Conservation (phyloP, 129 eudicot genomes). For the Erigeron canadensis region DNA sequence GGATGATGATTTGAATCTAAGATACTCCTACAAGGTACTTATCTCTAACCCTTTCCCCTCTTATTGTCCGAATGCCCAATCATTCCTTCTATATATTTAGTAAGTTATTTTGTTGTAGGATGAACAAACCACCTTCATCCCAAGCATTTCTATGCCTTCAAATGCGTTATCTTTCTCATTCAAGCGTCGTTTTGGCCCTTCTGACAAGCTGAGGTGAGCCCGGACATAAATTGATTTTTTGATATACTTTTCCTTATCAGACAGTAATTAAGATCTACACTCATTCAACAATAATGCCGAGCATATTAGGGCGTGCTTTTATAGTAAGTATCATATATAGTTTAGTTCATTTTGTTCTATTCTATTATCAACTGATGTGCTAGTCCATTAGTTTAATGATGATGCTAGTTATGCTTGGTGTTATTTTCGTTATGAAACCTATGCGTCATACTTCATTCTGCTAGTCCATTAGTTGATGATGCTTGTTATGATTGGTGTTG, state of each 20-base stretch:
- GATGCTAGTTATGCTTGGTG: too few species aligned
- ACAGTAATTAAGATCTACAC: not conserved
- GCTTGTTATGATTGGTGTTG: not conserved
- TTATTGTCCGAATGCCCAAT: not conserved
- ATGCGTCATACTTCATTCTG: not conserved
- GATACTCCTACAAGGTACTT: conserved; percentile 77
- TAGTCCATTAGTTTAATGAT: not conserved
- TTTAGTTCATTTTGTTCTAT: not conserved
- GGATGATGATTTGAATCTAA: conserved; percentile 64
- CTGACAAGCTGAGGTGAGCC: conserved; percentile 61
- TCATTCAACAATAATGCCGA: not conserved
- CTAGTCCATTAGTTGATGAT: not conserved
- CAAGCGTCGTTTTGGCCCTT: conserved; percentile 75
- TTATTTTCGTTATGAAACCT: not conserved
- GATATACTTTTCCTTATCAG: not conserved
- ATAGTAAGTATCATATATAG: not conserved
- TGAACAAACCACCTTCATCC: conserved; percentile 67
- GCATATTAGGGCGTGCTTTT: conserved; percentile 1
- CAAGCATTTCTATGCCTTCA: conserved; percentile 83
- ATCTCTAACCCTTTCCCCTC: not conserved
- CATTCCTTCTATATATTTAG: conserved; percentile 7
- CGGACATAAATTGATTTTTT: conserved; percentile 9
- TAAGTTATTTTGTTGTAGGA: conserved; percentile 56
- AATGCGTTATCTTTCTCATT: conserved; percentile 70
- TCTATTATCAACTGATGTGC: not conserved